Percentiles rank a stretch among this genome's conserved stretches.
These are phyloP conservation scores for Trichomonascaceae sp. DNA, from an alignment of 1,139 yeast species.

Conservation along the genomic window DNA sequence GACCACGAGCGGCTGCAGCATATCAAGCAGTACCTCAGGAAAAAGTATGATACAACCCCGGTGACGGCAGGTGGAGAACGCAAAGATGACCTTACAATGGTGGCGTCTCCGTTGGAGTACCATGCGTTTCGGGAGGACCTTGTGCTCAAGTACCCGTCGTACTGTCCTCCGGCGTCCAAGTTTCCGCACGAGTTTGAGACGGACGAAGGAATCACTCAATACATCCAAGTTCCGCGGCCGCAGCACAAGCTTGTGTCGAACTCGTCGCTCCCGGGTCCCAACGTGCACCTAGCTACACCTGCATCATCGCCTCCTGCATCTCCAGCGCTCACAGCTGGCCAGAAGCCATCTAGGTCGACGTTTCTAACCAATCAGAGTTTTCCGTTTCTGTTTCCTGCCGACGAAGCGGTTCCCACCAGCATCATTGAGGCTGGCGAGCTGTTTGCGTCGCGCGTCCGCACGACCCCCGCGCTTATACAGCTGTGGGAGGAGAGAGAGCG, in stretches of 20 bases:
- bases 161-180: constrained; percentile 35
- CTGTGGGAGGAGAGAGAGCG: constrained; percentile 56
- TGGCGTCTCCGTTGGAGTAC: constrained; percentile 70
- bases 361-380: constrained; percentile 68
- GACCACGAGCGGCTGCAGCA: constrained; percentile 30
- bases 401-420: constrained; percentile 50
- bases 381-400: constrained; percentile 66
- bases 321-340: constrained; percentile 40
- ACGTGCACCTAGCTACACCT: constrained; percentile 73
- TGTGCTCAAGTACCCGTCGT: constrained; percentile 61
- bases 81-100: constrained; percentile 12
- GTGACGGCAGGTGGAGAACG: constrained; percentile 11
- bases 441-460: constrained; percentile 46
- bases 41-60: constrained; percentile 23
- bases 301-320: constrained; percentile 73
- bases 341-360: constrained; percentile 48
- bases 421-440: constrained; percentile 66
- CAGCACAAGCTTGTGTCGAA: constrained; percentile 40
- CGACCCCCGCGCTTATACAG: constrained; percentile 53
- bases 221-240: constrained; percentile 46
- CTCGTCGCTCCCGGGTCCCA: constrained; percentile 47
- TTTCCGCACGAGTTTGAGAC: constrained; percentile 36
- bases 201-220: constrained; percentile 27
- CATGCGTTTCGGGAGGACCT: constrained; percentile 67
- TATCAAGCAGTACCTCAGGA: constrained; percentile 39